Evolutionary conservation across 164 flowering plant genomes (phyloP), one percentile per base, ranked within the genome.

Genomic region (Magnolia changhungtana): DNA sequence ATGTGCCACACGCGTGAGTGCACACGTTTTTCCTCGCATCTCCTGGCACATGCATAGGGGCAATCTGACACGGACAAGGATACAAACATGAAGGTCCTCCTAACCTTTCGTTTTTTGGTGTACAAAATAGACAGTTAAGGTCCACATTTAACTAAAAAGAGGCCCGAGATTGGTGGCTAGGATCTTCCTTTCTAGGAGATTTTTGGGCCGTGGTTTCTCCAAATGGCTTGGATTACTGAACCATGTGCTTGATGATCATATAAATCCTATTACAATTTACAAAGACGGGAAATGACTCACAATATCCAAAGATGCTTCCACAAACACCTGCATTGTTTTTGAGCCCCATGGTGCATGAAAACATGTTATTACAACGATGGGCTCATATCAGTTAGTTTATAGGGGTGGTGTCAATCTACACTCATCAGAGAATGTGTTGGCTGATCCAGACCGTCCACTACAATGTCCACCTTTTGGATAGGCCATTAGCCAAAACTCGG

Each of bases 21-120:
- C 94, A 92, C 61, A 84, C 70, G 0, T 89, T 89, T 82, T 83
- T 82, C 49, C 92, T 85, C 27, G 86, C 96, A 92, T 74, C 94
- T 86, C 74, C 77, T 82, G 3, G 79, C 55, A 58, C 96, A 92
- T 16, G 85, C 88, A 8, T 49, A 58, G 1, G 64, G 67, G 83
- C 96, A 89, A 84, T 90, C 94, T 90, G 82, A 29, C 70, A 16
- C 10, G 13, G 66, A 27, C 51, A 67, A 76, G 37, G 37, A 23
- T 23, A 23, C 24, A 23, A 23, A 23, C 24, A 23, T 23, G 24
- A 23, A 23, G 24, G 1, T 1, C 1, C 0, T 31, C 4, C 37
- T 2, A 31, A 31, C 37, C 37, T 31, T 31, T 31, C 37, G 37
- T 2, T 31, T 31, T 31, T 31, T 31, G 37, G 37, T 4, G 4